Conservation (phyloP, 139 green algal genomes). For the Chlamydomonas sphaeroides region DNA sequence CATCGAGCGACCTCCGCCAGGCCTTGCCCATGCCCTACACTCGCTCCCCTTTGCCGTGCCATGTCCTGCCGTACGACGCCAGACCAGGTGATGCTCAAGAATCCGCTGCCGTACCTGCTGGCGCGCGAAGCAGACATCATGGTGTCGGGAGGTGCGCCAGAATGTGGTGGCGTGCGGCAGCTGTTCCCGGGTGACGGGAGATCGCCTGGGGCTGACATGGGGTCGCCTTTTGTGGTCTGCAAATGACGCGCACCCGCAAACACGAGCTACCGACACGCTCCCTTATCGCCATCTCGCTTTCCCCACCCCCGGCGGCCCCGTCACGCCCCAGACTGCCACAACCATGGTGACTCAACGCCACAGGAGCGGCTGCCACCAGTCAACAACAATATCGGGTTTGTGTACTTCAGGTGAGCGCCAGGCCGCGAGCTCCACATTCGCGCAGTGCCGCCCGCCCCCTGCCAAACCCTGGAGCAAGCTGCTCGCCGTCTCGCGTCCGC, state of each 20-base stretch:
- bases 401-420: slow-evolving; percentile 26
- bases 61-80: background rate
- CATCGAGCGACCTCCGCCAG: no score
- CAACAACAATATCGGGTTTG: slow-evolving; percentile 45
- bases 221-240: no score
- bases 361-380: slow-evolving; percentile 13
- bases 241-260: no score
- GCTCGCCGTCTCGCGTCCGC: background rate
- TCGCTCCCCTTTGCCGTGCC: no score
- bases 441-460: no score
- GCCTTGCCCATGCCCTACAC: no score
- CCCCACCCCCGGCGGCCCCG: no score
- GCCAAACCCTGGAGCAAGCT: background rate
- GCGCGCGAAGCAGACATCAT: slow-evolving; percentile 19
- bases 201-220: no score
- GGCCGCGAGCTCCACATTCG: background rate
- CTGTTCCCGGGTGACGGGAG: no score
- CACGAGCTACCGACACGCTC: no score
- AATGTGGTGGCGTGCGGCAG: no score
- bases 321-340: slow-evolving; percentile 42
- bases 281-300: no score
- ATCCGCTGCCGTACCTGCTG: slow-evolving; percentile 40
- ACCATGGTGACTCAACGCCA: slow-evolving; percentile 9
- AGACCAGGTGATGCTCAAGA: slow-evolving; percentile 27
- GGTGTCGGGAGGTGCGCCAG: slow-evolving; percentile 17